Evolutionary conservation across 495 filamentous ascomycete species (phyloP), one percentile per base, ranked within the genome.

Genomic region (Penicillium daleae): DNA sequence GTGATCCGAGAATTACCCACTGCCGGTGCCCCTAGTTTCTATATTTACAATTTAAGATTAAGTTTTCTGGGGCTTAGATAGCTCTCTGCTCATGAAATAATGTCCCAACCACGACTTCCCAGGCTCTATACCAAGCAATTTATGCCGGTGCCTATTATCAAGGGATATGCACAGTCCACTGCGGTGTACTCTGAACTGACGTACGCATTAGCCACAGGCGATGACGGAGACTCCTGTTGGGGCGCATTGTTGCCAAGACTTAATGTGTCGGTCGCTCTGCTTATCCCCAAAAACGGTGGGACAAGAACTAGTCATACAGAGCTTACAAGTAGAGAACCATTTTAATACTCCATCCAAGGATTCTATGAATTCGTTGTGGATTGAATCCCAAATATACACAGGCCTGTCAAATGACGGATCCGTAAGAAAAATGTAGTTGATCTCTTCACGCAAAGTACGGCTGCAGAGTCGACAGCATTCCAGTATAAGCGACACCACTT

Each of bases 401-500:
- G 6, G n/a, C n/a, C 5, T 44, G n/a, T 1, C 12, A 33, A 21
- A 0, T 33, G 1, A 12, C 8, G 10, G 8, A 19, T 19, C 39
- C 17, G 17, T n/a, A 42, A 0, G 9, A 6, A 19, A 19, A 2
- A 42, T 19, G 0, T 0, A 42, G 13, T 4, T 50, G 33, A 13
- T 35, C 6, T 21, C 26, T 15, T 51, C 64, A 68, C 33, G 12
- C 22, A 33, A 74, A 49, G 24, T 68, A 75, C 35, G 64, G 55
- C 64, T 75, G 35, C 53, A 75, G 33, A 9, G 62, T 66, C 57
- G 70, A 57, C 58, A 75, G 31, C 67, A 72, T 66, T 19, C 71
- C 72, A 21, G 74, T 77, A 69, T 81, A 86, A 0, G 83, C 85
- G 1, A 69, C 60, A 0, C 85, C 82, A 53, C 66, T 77, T 6